Evolutionary conservation across 1,284 basidiomycete genomes (phyloP).

Genomic region (Irpex sp.): DNA sequence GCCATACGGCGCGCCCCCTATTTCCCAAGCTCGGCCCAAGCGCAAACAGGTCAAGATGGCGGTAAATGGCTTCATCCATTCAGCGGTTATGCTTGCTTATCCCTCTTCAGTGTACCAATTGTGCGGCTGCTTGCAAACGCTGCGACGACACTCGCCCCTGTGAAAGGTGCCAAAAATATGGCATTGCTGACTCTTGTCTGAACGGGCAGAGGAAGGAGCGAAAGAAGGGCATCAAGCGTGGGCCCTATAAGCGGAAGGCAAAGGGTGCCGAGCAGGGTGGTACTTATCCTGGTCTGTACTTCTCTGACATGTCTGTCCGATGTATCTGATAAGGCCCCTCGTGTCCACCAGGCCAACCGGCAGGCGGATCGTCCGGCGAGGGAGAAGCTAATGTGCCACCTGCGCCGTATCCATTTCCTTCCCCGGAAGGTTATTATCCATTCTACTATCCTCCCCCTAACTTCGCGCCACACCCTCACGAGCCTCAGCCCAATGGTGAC

Average conservation of each 20-base stretch:
- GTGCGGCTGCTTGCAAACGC: conserved; percentile 82
- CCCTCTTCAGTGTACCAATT: conserved; percentile 68
- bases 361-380: conserved; percentile 22
- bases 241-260: conserved; percentile 79
- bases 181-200: conserved; percentile 62
- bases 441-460: conserved; percentile 38
- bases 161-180: conserved; percentile 79
- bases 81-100: neutral
- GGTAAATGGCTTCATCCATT: conserved; percentile 37
- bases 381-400: conserved; percentile 30
- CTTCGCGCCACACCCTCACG: conserved; percentile 32
- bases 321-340: neutral
- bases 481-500: conserved; percentile 38
- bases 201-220: conserved; percentile 80
- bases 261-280: conserved; percentile 32
- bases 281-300: conserved; percentile 11
- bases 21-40: conserved; percentile 46
- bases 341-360: conserved; percentile 26
- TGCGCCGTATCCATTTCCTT: conserved; percentile 31
- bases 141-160: conserved; percentile 81
- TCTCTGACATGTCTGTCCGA: neutral
- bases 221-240: conserved; percentile 83
- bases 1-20: conserved; percentile 23
- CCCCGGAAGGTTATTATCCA: conserved; percentile 52
- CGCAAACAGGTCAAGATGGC: conserved; percentile 90